Percentiles rank a stretch among this genome's conserved stretches.
phyloP scores from a whole-genome alignment of 2,329 filamentous ascomycete species.

The Biscogniauxia marginata region DNA sequence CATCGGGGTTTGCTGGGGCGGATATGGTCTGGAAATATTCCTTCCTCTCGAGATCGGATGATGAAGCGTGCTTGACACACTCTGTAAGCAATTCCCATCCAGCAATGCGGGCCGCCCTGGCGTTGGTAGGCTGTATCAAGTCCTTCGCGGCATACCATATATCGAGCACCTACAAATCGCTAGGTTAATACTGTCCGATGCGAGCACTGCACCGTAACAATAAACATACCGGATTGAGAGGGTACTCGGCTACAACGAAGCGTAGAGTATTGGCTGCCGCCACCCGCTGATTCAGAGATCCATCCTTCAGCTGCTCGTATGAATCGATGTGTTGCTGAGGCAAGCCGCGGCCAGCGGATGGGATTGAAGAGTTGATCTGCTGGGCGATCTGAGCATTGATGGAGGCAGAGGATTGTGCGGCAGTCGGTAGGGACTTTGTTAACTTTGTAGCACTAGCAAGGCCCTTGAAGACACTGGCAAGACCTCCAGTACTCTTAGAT shows the following conservation, averaged over 20 bases:
- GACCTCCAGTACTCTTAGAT: conserved; percentile 52
- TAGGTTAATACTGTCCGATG: conserved; percentile 5
- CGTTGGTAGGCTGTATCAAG: conserved; percentile 57
- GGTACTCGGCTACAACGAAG: conserved; percentile 56
- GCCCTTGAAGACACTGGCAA: conserved; percentile 64
- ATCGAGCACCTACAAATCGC: conserved; percentile 42
- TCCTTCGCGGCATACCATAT: conserved; percentile 68
- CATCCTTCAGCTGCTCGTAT: conserved; percentile 54
- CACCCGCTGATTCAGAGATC: conserved; percentile 51
- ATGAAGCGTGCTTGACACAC: conserved; percentile 61
- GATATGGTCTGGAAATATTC: conserved; percentile 65
- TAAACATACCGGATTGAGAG: conserved; percentile 47
- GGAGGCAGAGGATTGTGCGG: conserved; percentile 39
- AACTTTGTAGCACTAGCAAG: conserved; percentile 54
- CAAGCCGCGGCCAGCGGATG: conserved; percentile 41
- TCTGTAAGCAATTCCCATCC: conserved; percentile 66
- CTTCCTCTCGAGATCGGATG: conserved; percentile 65
- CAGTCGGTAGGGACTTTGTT: conserved; percentile 48
- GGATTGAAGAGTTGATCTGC: conserved; percentile 41
- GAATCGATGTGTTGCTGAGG: conserved; percentile 53
- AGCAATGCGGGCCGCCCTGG: conserved; percentile 52
- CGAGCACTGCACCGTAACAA: not conserved
- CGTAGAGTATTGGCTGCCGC: conserved; percentile 58
- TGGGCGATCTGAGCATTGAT: conserved; percentile 42
- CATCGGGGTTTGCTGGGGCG: conserved; percentile 54